Conservation (phyloP, 164 flowering plant genomes). For the Cinnamomum chago region DNA sequence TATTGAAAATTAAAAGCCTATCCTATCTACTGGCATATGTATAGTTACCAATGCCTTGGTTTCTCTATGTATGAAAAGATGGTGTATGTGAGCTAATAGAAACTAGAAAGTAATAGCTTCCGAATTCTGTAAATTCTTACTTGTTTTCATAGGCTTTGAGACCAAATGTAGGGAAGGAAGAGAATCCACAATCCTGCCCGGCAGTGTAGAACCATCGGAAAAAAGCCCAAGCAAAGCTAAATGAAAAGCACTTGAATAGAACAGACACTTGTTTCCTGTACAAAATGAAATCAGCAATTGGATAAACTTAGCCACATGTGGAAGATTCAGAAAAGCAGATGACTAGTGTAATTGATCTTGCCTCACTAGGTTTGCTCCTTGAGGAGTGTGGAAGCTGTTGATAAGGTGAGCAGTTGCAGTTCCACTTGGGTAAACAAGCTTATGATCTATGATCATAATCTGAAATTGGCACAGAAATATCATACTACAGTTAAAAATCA, state of each 20-base stretch:
- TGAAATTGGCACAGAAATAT: constrained; percentile 10
- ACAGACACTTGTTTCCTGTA: constrained; percentile 18
- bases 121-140: not conserved
- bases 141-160: constrained; percentile 12
- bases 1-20: not conserved
- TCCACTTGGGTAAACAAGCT: constrained; percentile 61
- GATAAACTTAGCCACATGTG: not conserved
- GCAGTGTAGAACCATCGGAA: constrained; percentile 20
- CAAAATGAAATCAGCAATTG: not conserved
- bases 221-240: constrained; percentile 20
- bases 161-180: constrained; percentile 14
- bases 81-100: too few species aligned
- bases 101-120: not conserved
- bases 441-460: constrained; percentile 63
- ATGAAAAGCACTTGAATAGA: constrained; percentile 14
- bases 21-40: not conserved
- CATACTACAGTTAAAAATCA: not conserved
- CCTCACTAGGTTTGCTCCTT: constrained; percentile 58
- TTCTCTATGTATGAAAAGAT: too few species aligned
- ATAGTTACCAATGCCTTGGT: too few species aligned
- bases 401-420: constrained; percentile 65
- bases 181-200: constrained; percentile 12
- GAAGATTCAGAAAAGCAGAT: not conserved
- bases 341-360: constrained; percentile 5
- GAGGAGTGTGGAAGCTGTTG: constrained; percentile 65